Percentiles rank a stretch among this genome's conserved stretches.
Evolutionary conservation across 2,329 filamentous ascomycete species (phyloP).

Genomic region (Colletotrichum brevisporum): DNA sequence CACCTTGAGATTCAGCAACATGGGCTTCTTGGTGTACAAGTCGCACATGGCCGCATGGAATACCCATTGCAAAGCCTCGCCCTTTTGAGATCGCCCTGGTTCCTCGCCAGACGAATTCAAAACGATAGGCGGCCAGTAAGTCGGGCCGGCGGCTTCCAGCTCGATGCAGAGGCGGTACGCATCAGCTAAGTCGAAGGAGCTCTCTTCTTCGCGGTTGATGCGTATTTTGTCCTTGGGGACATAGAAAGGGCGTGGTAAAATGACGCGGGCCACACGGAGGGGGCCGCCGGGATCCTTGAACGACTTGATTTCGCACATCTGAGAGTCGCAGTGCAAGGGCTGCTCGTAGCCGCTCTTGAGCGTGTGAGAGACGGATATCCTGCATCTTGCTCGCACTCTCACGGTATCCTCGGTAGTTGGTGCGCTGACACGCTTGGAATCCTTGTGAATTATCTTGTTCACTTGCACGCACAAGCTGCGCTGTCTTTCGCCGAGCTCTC

Average conservation of each 20-base stretch:
- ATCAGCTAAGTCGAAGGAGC: constrained; percentile 63
- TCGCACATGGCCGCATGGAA: constrained; percentile 58
- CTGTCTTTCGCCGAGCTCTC: constrained; percentile 50
- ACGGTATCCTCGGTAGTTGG: constrained; percentile 47
- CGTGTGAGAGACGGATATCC: constrained; percentile 55
- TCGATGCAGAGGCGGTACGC: constrained; percentile 66
- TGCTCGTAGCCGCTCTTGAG: constrained; percentile 21
- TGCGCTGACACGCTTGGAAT: constrained; percentile 45
- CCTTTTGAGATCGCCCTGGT: constrained; percentile 27
- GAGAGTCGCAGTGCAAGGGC: constrained; percentile 67
- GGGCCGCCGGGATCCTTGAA: constrained; percentile 63
- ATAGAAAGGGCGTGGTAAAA: constrained; percentile 64
- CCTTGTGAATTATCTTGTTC: constrained; percentile 66
- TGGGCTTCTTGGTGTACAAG: constrained; percentile 56
- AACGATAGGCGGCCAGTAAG: constrained; percentile 65
- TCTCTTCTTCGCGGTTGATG: constrained; percentile 62
- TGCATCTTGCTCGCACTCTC: constrained; percentile 58
- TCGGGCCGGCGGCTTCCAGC: constrained; percentile 64
- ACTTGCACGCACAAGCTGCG: constrained; percentile 67
- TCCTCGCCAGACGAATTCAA: constrained; percentile 25
- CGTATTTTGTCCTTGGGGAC: constrained; percentile 67
- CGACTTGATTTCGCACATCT: constrained; percentile 66
- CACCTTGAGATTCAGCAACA: constrained; percentile 50
- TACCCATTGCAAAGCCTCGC: constrained; percentile 51
- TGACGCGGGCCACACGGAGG: constrained; percentile 62